phyloP scores from a whole-genome alignment of 2,329 filamentous ascomycete species.

The Ilyonectria mors-panacis region DNA sequence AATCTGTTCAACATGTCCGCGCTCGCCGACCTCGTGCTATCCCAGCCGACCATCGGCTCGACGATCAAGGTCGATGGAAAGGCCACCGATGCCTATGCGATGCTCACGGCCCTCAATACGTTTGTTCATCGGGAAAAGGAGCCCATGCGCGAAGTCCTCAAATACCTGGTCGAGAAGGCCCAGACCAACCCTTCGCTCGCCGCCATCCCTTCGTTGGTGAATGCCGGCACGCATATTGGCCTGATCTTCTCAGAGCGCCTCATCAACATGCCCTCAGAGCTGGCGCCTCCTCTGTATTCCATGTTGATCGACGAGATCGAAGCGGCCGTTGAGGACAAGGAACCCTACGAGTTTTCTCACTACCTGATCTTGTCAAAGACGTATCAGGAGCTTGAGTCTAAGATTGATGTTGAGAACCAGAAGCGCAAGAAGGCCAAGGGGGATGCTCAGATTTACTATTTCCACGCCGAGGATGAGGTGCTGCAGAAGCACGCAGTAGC shows the following conservation, averaged over 20 bases:
- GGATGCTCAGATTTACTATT: constrained; percentile 81
- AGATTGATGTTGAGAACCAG: constrained; percentile 75
- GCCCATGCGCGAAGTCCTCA: constrained; percentile 77
- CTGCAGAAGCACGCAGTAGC: constrained; percentile 82
- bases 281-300: constrained; percentile 92
- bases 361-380: constrained; percentile 93
- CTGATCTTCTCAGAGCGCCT: constrained; percentile 92
- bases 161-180: constrained; percentile 77
- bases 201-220: constrained; percentile 70
- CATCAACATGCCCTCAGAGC: constrained; percentile 96
- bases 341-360: constrained; percentile 94
- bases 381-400: constrained; percentile 90
- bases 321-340: constrained; percentile 89
- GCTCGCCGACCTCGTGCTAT: constrained; percentile 87
- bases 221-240: constrained; percentile 75
- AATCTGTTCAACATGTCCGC: constrained; percentile 89
- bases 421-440: constrained; percentile 77
- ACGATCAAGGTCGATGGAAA: constrained; percentile 98
- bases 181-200: constrained; percentile 69
- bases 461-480: constrained; percentile 96
- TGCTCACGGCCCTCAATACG: constrained; percentile 90
- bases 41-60: constrained; percentile 89
- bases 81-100: constrained; percentile 91
- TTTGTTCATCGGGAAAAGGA: constrained; percentile 83
- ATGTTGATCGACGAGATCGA: constrained; percentile 95